Base-by-base conservation (phyloP, 371 early-diverging fungal species). In the Actinomucor elegans region DNA sequence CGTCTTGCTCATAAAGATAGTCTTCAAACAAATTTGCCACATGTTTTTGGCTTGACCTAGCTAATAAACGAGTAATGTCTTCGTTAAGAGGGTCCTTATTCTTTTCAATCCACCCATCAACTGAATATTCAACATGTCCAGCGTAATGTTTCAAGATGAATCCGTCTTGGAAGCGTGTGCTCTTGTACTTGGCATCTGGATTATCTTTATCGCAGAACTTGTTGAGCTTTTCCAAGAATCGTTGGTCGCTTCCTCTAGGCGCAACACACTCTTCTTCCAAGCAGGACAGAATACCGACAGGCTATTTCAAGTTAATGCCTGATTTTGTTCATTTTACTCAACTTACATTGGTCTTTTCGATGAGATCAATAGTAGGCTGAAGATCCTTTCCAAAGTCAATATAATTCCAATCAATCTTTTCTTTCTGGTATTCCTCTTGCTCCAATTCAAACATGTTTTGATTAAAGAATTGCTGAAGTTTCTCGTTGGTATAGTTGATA, bases 401-500 rank as follows among this genome's bases (percentile, higher is more conserved):
- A 65, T 94, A 89, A 97, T 99, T 99, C 41, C 99, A 96, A 29
- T 51, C 55, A 55, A 99, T 99, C 44, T 92, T 90, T 76, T 99
- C 99, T 32, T 85, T 84, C 57, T 87, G 77, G 80, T 99, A 99
- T 66, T 99, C 97, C 68, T 98, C 96, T 69, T 99, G 99, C 75
- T 99, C 99, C 12, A 98, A 79, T 32, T 94, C 91, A 80, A 99
- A 99, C 99, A 99, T 99, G 68, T 98, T 95, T 75, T 99, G 99
- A 77, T 99, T 99, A 83, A 99, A 99, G 78, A 99, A 99, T 67
- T 99, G 99, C 72, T 99, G 99, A 11, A 99, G 87, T 58, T 94
- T 94, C 71, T 99, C 99, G 75, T 99, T 99, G 29, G 99, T 99
- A 73, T 99, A 99, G 77, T 99, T 99, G 80, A 99, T 99, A 69